Evolutionary conservation across 345 rosid species (phyloP).

Genomic region (Arabis alpina): DNA sequence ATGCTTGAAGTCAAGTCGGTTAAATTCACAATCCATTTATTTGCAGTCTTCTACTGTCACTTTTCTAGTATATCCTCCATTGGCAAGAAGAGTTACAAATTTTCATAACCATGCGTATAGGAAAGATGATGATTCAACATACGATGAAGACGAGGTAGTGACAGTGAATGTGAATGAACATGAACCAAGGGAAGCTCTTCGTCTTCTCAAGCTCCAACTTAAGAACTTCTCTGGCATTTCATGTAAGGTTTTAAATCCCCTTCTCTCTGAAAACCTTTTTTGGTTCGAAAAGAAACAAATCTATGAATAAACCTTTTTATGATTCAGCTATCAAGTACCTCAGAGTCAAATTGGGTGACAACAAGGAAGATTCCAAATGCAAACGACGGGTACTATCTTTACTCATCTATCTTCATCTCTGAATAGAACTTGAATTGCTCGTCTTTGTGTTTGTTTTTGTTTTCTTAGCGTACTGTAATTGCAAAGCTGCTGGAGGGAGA

Average conservation of each 20-base stretch:
- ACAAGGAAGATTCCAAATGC: slow-evolving; percentile 47
- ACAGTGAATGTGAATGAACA: slow-evolving; percentile 50
- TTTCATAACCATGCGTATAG: slow-evolving; percentile 34
- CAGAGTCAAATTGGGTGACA: slow-evolving; percentile 52
- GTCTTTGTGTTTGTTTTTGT: slow-evolving; percentile 13
- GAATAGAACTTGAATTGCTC: slow-evolving; percentile 29
- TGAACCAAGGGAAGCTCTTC: slow-evolving; percentile 57
- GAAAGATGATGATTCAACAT: slow-evolving; percentile 33
- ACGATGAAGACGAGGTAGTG: slow-evolving; percentile 51
- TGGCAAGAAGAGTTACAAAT: slow-evolving; percentile 17
- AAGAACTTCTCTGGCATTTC: slow-evolving; percentile 59
- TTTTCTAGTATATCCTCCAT: slow-evolving; percentile 31
- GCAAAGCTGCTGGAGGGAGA: slow-evolving; percentile 54
- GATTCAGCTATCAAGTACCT: slow-evolving; percentile 58
- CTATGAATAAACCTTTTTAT: neutral
- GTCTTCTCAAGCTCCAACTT: slow-evolving; percentile 56
- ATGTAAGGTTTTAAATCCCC: slow-evolving; percentile 42
- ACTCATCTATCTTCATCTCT: slow-evolving; percentile 30
- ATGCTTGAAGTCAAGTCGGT: slow-evolving; percentile 57
- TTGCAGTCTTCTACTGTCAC: slow-evolving; percentile 11
- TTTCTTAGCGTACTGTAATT: slow-evolving; percentile 36
- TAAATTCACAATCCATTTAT: slow-evolving; percentile 15
- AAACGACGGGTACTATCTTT: slow-evolving; percentile 50
- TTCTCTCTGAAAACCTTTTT: slow-evolving; percentile 1
- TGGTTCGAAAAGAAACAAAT: slow-evolving; percentile 8